Conservation (phyloP, 2,329 filamentous ascomycete genomes). For the Thielaviopsis ethacetica region DNA sequence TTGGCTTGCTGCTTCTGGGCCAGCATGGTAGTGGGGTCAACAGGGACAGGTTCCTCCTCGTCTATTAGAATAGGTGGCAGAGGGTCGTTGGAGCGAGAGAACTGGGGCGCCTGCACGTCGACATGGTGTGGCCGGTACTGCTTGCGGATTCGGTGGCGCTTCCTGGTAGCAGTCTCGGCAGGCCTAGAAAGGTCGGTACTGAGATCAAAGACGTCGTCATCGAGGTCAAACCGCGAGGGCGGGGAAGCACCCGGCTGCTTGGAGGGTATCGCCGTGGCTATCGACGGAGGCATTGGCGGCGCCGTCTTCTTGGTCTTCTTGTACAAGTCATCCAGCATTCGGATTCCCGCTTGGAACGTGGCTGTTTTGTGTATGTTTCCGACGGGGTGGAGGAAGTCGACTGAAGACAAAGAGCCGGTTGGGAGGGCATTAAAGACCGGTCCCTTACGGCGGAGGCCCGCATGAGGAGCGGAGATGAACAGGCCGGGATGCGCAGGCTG, state of each 20-base stretch:
- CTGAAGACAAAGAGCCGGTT: neutral
- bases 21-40: neutral
- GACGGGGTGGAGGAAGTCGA: neutral
- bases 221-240: neutral
- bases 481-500: neutral
- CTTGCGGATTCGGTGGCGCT: conserved; percentile 25
- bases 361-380: conserved; percentile 10
- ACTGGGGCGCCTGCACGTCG: conserved; percentile 35
- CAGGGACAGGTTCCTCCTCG: neutral
- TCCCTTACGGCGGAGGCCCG: conserved; percentile 1
- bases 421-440: neutral
- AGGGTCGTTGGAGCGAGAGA: conserved; percentile 36
- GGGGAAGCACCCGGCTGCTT: neutral
- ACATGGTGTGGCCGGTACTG: conserved; percentile 25
- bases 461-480: conserved; percentile 3
- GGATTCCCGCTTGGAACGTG: conserved; percentile 35
- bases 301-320: conserved; percentile 22
- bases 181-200: neutral
- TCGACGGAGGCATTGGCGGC: conserved; percentile 9
- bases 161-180: conserved; percentile 7
- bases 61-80: conserved; percentile 17
- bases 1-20: conserved; percentile 15
- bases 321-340: conserved; percentile 37
- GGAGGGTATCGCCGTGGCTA: neutral
- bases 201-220: conserved; percentile 6